phyloP scores from a whole-genome alignment of 2,329 filamentous ascomycete genomes.

The Chaetomiaceae sp. region DNA sequence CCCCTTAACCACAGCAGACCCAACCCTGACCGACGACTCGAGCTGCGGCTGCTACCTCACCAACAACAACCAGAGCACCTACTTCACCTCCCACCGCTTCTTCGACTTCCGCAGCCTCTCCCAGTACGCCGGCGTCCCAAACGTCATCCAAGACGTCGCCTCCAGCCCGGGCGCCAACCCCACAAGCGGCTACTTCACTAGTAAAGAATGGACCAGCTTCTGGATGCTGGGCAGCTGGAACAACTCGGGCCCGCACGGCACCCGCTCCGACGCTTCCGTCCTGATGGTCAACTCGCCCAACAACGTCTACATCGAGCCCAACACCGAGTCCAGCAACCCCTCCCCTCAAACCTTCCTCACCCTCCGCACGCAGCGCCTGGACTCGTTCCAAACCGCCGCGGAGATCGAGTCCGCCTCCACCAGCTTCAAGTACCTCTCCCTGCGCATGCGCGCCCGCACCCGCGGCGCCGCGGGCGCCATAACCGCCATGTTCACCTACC shows the following conservation, averaged over 20 bases:
- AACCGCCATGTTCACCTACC: conserved; percentile 52
- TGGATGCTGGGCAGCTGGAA: conserved; percentile 41
- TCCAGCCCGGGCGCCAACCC: conserved; percentile 29
- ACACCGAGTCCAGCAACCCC: conserved; percentile 39
- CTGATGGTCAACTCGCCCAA: conserved; percentile 40
- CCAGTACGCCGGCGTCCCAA: conserved; percentile 37
- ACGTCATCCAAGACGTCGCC: conserved; percentile 29
- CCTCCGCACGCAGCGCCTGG: conserved; percentile 43
- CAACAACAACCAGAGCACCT: conserved; percentile 41
- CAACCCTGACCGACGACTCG: conserved; percentile 29
- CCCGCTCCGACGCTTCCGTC: conserved; percentile 30
- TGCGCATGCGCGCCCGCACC: conserved; percentile 50
- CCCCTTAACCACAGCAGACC: conserved; percentile 15
- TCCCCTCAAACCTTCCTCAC: conserved; percentile 44
- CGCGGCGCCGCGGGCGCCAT: conserved; percentile 45
- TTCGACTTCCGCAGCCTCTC: conserved; percentile 46
- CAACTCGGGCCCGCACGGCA: conserved; percentile 29
- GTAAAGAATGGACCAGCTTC: conserved; percentile 33
- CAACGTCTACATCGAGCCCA: conserved; percentile 45
- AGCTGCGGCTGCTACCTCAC: conserved; percentile 47
- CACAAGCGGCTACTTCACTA: conserved; percentile 39
- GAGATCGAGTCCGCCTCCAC: conserved; percentile 42
- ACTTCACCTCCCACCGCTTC: conserved; percentile 45
- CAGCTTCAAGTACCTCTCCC: conserved; percentile 38
- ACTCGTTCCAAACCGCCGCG: conserved; percentile 43